Evolutionary conservation across 495 filamentous ascomycete genomes (phyloP), one percentile per base, ranked within the genome.

Genomic region (Daldinia loculata): DNA sequence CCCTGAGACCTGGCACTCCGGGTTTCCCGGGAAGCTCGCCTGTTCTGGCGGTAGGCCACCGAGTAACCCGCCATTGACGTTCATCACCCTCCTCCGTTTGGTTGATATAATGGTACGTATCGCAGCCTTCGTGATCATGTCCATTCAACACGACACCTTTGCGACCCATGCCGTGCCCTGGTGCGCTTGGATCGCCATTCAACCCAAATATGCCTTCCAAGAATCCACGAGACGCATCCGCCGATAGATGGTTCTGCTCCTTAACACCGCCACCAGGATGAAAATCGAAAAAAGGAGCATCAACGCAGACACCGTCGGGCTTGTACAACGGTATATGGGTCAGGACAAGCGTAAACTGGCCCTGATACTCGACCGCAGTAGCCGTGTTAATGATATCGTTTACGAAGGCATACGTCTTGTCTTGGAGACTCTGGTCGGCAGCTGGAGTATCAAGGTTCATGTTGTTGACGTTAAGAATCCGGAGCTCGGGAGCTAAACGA

Each of bases 321-420:
- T 98, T 98, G 81, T 95, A 90, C 6, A 98, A 82, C 0, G 95
- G 95, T 4, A 99, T 88, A 78, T 99, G 95, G 0, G 95, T 99
- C 4, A 99, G 86, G 17, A 98, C 83, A 14, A 99, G 77, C 0
- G 93, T 97, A 70, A 89, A 90, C 51, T 89, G 87, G 1, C 86
- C 87, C 52, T 81, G 79, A 67, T 89, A 89, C 64, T 89, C 86
- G 45, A 94, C 91, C 0, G 90, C 87, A 19, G 85, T 80, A 7
- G 89, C 88, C 11, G 89, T 89, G 52, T 84, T 76, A 72, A 95
- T 91, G 7, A 93, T 69, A 7, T 84, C 80, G 78, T 95, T 92
- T 61, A 98, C 80, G 78, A 97, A 95, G 15, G 79, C 68, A 77
- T 97, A 97, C 2, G 89, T 92, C 48, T 88, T 82, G 36, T 86